Conservation (phyloP, 306 rosid genomes). For the Morella rubra region DNA sequence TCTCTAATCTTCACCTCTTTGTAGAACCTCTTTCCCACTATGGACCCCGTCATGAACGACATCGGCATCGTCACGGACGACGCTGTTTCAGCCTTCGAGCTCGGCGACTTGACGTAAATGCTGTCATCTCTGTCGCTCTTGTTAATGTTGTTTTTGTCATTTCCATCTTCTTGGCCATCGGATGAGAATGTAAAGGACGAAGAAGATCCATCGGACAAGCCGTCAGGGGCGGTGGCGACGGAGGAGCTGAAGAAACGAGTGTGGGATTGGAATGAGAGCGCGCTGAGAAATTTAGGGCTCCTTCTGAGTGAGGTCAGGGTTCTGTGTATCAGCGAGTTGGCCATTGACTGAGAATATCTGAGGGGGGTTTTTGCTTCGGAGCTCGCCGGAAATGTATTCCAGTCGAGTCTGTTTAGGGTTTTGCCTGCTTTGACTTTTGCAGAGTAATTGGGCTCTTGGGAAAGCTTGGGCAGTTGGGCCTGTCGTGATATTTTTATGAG, state of each 20-base stretch:
- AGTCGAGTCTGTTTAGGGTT: constrained; percentile 4
- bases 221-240: constrained; percentile 43
- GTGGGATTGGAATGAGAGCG: constrained; percentile 26
- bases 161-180: constrained; percentile 26
- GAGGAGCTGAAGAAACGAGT: constrained; percentile 37
- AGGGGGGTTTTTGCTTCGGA: neutral
- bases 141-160: neutral
- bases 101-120: constrained; percentile 47
- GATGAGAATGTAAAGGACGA: constrained; percentile 66
- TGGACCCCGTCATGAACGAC: constrained; percentile 90
- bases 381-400: neutral
- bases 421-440: neutral
- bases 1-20: constrained; percentile 57
- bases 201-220: constrained; percentile 34
- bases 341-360: constrained; percentile 33
- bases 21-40: constrained; percentile 87
- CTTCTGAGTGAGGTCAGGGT: constrained; percentile 28
- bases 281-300: constrained; percentile 11
- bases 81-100: constrained; percentile 35
- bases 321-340: constrained; percentile 34
- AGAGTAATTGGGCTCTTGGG: neutral
- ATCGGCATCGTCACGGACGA: constrained; percentile 83
- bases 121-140: constrained; percentile 18
- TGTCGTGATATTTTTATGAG: too few species aligned
- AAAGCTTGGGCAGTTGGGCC: too few species aligned